Base-by-base conservation (phyloP, 2,329 filamentous ascomycete species). In the Penicillium sp. region DNA sequence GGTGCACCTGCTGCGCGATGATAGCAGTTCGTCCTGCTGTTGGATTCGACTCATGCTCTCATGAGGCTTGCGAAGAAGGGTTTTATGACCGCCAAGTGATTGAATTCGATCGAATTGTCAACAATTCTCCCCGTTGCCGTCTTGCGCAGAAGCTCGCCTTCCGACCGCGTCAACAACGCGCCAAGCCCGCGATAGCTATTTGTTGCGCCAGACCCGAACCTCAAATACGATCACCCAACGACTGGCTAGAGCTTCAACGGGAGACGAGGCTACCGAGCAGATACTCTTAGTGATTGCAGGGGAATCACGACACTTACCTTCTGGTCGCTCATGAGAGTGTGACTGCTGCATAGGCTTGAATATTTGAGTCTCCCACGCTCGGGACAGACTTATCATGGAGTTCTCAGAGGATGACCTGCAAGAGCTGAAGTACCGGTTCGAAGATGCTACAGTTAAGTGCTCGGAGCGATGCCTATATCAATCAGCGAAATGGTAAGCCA, bases 391-490 rank as follows among this genome's bases (percentile, higher is more conserved):
- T 50, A 67, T 42, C 54, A 80, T 80, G 77, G 72, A 71, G 53
- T 75, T 76, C 54, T 77, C 73, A 1, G 73, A 76, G 40, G 77
- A 79, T 2, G 75, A 73, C 47, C 72, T 79, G 53, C 75, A 72
- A 58, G 89, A 92, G 73, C 82, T 96, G 63, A 88, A 90, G 72
- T 85, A 84, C 40, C 87, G 91, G 37, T 84, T 97, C 47, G 92
- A 96, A 76, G 90, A 93, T 72, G 92, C 94, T 33, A 89, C 95
- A 3, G 85, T 95, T 26, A 93, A 93, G 75, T 98, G 93, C 80
- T 96, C 93, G 1, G 95, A 99, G 76, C 85, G 95, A 76, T 97
- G 95, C 77, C 85, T 99, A 13, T 98, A 97, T 74, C 93, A 97
- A 72, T 95, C 94, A 7, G 90, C 95, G 30, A 98, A 98, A 88